phyloP scores from a whole-genome alignment of 768 basidiomycete species.

The Cubamyces lactineus region DNA sequence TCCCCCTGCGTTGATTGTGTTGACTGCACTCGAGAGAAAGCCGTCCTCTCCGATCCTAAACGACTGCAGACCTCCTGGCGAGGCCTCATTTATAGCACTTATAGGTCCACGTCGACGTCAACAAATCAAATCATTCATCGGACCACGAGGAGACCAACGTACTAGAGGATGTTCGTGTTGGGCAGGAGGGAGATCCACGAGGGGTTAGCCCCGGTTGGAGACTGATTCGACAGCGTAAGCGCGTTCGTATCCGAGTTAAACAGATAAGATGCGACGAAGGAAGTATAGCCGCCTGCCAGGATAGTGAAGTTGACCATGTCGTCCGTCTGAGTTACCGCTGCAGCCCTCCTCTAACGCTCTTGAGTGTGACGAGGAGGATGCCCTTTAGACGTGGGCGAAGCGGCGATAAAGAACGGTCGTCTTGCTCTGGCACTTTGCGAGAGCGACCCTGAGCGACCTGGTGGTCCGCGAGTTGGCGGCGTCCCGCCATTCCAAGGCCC shows the following conservation, averaged over 20 bases:
- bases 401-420: neutral
- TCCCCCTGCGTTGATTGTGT: slow-evolving; percentile 54
- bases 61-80: slow-evolving; percentile 52
- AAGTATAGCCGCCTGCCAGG: slow-evolving; percentile 65
- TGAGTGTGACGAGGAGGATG: neutral
- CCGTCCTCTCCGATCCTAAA: slow-evolving; percentile 53
- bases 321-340: too few relatives aligned
- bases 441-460: neutral
- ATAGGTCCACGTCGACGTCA: neutral
- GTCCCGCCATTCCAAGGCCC: slow-evolving; percentile 3
- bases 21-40: slow-evolving; percentile 45
- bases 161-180: slow-evolving; percentile 66
- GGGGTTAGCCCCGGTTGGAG: slow-evolving; percentile 52
- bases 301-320: slow-evolving; percentile 70
- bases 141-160: slow-evolving; percentile 28
- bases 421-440: neutral
- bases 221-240: slow-evolving; percentile 51
- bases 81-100: slow-evolving; percentile 63
- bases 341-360: too few relatives aligned
- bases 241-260: slow-evolving; percentile 56
- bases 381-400: neutral
- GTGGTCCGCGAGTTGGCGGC: neutral
- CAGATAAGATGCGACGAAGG: slow-evolving; percentile 64
- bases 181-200: slow-evolving; percentile 64
- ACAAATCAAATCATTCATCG: neutral